Percentiles rank a stretch among this genome's conserved stretches.
These are phyloP conservation scores for Trametes punicea DNA, from an alignment of 768 basidiomycete species.

Conservation along the genomic window DNA sequence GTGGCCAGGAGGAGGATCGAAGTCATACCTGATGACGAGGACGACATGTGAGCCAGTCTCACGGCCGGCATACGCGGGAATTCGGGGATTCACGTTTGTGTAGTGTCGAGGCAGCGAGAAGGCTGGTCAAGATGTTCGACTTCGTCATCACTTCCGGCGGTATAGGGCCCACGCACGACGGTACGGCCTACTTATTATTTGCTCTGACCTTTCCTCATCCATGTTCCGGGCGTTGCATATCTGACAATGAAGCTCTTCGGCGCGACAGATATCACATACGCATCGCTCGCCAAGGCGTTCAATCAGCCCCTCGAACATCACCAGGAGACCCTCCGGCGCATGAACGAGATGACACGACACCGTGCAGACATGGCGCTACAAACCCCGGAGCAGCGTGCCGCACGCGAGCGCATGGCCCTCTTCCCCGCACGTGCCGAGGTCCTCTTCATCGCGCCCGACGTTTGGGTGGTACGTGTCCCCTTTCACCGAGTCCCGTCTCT, in stretches of 20 bases:
- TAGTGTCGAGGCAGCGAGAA: constrained; percentile 80
- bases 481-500: background rate
- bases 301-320: constrained; percentile 65
- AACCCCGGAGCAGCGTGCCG: constrained; percentile 69
- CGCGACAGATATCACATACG: constrained; percentile 86
- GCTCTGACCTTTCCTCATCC: background rate
- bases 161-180: constrained; percentile 89
- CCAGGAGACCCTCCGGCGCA: constrained; percentile 71
- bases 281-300: constrained; percentile 85
- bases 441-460: constrained; percentile 71
- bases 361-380: constrained; percentile 56
- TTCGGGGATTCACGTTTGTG: background rate
- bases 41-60: constrained; percentile 65
- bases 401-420: constrained; percentile 85
- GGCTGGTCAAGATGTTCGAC: constrained; percentile 81
- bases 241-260: too few relatives aligned
- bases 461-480: constrained; percentile 75
- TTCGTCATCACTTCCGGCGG: constrained; percentile 90
- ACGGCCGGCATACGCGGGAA: background rate
- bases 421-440: constrained; percentile 80
- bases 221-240: too few relatives aligned
- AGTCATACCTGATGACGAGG: constrained; percentile 87
- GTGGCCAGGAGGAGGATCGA: constrained; percentile 75
- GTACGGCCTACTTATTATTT: constrained; percentile 36
- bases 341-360: constrained; percentile 58